These are phyloP conservation scores for Scutellaria galericulata DNA, from an alignment of 257 asterid species.

Conservation along the genomic window DNA sequence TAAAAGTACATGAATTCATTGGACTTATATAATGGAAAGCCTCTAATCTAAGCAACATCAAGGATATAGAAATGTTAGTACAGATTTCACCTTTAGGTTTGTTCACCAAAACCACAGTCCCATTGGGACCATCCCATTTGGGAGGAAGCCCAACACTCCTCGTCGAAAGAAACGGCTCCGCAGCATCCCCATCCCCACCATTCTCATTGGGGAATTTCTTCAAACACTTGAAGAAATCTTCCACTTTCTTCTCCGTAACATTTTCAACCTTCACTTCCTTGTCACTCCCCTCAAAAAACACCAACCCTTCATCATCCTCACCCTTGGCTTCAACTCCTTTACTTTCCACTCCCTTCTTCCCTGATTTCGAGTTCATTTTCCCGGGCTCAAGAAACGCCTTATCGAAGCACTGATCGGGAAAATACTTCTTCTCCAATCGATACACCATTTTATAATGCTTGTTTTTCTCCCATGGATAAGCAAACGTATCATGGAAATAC, in stretches of 20 bases:
- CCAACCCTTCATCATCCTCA: slow-evolving; percentile 53
- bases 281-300: slow-evolving; percentile 67
- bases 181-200: slow-evolving; percentile 37
- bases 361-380: slow-evolving; percentile 43
- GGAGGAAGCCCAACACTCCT: slow-evolving; percentile 89
- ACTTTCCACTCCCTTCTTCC: slow-evolving; percentile 36
- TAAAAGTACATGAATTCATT: background rate
- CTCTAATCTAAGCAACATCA: background rate
- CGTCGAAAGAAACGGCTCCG: slow-evolving; percentile 75
- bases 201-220: slow-evolving; percentile 75
- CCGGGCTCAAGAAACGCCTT: slow-evolving; percentile 92
- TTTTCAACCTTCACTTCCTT: slow-evolving; percentile 52
- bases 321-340: slow-evolving; percentile 24
- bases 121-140: slow-evolving; percentile 86
- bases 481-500: slow-evolving; percentile 82
- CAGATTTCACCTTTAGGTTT: slow-evolving; percentile 80
- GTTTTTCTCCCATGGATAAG: slow-evolving; percentile 96
- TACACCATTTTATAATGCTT: slow-evolving; percentile 97
- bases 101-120: slow-evolving; percentile 87
- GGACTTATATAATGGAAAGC: background rate
- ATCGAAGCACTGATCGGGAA: slow-evolving; percentile 93
- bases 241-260: slow-evolving; percentile 88
- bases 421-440: slow-evolving; percentile 93
- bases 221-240: slow-evolving; percentile 94
- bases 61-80: background rate